These are phyloP conservation scores for Chlorella ohadii DNA, from an alignment of 139 green algal genomes.

Conservation along the genomic window DNA sequence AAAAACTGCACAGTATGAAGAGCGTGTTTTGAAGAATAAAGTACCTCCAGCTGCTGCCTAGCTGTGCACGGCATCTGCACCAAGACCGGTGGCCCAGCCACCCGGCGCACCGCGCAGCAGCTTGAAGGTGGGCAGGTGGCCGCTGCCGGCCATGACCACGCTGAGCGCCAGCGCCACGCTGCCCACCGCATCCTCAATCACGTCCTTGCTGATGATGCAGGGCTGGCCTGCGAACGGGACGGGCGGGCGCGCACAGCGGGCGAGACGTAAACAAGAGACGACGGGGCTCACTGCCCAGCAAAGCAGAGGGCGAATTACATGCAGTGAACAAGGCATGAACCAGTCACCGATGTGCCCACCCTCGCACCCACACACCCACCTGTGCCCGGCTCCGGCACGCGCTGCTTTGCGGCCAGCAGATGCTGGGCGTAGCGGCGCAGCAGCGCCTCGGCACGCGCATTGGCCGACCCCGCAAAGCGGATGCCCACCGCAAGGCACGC, in stretches of 20 bases:
- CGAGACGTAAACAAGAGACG: too few species aligned
- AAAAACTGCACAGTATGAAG: too few species aligned
- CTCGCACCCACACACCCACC: neutral
- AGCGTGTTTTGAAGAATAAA: too few species aligned
- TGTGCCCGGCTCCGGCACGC: constrained; percentile 52
- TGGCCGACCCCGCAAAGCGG: constrained; percentile 80
- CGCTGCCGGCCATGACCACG: constrained; percentile 93
- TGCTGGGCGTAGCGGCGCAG: constrained; percentile 66
- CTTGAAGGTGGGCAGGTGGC: constrained; percentile 86
- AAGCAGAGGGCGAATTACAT: too few species aligned
- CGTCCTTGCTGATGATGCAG: constrained; percentile 49
- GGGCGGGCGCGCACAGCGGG: neutral
- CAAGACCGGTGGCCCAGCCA: too few species aligned
- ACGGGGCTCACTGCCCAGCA: neutral
- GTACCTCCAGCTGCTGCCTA: too few species aligned
- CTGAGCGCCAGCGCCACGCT: constrained; percentile 75
- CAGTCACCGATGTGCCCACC: neutral
- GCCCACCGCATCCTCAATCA: constrained; percentile 70
- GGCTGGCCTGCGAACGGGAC: constrained; percentile 8
- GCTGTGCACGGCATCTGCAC: too few species aligned
- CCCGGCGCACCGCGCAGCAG: constrained; percentile 84
- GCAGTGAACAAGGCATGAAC: too few species aligned
- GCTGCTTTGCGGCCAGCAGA: constrained; percentile 79
- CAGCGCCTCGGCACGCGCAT: constrained; percentile 51
- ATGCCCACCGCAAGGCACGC: constrained; percentile 91